phyloP scores from a whole-genome alignment of 2,329 filamentous ascomycete species.

The Claviceps sp. region DNA sequence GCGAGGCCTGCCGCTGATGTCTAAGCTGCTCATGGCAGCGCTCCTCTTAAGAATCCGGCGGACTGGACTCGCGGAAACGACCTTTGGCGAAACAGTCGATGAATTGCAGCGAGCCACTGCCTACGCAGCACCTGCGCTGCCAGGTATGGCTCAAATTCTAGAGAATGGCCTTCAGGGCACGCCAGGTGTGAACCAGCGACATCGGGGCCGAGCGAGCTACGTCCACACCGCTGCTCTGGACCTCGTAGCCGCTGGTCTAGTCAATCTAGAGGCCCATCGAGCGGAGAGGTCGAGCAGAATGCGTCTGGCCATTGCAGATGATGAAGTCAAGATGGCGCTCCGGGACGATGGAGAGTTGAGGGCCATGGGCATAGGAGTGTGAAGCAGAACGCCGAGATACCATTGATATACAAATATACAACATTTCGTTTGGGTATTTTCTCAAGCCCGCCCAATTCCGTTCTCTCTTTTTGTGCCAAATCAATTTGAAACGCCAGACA shows the following conservation, averaged over 20 bases:
- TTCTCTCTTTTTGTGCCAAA: background rate
- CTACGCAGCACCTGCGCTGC: conserved; percentile 20
- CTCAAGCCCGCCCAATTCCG: background rate
- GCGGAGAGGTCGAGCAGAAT: conserved; percentile 82
- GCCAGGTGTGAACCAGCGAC: conserved; percentile 15
- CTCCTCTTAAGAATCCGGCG: conserved; percentile 66
- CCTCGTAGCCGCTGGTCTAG: conserved; percentile 73
- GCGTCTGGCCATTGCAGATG: conserved; percentile 71
- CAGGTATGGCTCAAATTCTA: conserved; percentile 24
- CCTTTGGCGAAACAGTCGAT: conserved; percentile 78
- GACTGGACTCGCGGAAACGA: conserved; percentile 75
- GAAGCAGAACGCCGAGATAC: background rate
- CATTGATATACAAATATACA: conserved; percentile 14
- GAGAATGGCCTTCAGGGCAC: conserved; percentile 16
- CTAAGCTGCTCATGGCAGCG: conserved; percentile 76
- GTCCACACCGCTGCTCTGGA: conserved; percentile 66
- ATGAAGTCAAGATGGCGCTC: conserved; percentile 80
- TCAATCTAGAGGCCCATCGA: conserved; percentile 68
- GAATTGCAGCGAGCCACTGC: conserved; percentile 40
- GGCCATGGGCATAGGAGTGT: conserved; percentile 51
- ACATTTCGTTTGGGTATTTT: conserved; percentile 2
- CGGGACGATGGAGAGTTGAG: conserved; percentile 79
- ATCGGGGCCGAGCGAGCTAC: conserved; percentile 20
- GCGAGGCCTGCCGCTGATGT: conserved; percentile 63
- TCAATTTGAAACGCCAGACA: background rate